Evolutionary conservation across 805 yeast species (phyloP), one percentile per base, ranked within the genome.

Genomic region (Starmerella stellata): DNA sequence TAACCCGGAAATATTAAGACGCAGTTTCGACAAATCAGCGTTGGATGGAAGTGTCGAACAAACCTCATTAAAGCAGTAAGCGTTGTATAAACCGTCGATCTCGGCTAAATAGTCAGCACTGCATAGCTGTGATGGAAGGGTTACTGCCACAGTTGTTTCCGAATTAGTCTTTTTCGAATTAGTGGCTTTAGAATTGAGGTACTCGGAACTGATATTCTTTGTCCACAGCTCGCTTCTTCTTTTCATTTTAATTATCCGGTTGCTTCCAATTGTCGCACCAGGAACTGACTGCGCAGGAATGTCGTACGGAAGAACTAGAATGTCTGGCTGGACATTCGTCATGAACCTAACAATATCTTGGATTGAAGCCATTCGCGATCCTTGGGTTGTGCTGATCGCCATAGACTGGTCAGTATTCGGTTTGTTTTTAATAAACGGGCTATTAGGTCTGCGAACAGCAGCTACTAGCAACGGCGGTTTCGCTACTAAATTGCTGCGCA

Each of bases 381-480:
- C 68, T 35, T 59, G 63, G 11, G 52, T 40, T 2, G 66, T 61
- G 45, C 50, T 50, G 20, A 63, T 46, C 5, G 57, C 54, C 15
- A 63, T 34, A 11, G 42, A 36, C 17, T 44, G 46, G 37, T 52
- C 50, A 18, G 56, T 48, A 39, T 62, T 62, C 16, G 67, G 52
- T 40, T 42, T 45, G 14, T 52, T 57, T 4, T 52, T 39, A 9
- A 43, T 35, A 4, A 50, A 42, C 14, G 50, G 52, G 3, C 54
- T 46, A 8, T 59, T 59, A n/a, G 48, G 49, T 2, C 54, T 41
- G 23, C 64, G 44, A 13, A 60, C 44, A 3, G 54, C 41, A 1
- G 54, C 45, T 1, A 60, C 21, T 11, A 58, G 36, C 3, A 55
- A 31, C 33, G 56, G 56, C 13, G 51, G 34, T 4, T 37, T 35